phyloP scores from a whole-genome alignment of 2,329 filamentous ascomycete species.

The Alternaria infectoria region DNA sequence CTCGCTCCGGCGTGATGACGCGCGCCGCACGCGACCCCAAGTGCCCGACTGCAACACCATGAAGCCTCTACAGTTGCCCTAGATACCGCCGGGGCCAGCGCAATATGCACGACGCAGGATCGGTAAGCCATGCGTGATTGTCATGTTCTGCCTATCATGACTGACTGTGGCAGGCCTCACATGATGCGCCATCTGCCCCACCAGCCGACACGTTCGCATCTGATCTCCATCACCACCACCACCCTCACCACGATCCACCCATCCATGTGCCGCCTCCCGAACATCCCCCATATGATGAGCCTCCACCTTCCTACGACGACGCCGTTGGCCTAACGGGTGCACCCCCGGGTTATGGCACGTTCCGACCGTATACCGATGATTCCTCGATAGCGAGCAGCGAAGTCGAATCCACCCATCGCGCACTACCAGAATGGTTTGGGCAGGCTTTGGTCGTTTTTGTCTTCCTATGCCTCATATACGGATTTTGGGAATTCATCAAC shows the following conservation, averaged over 20 bases:
- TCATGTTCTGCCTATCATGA: not conserved
- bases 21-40: conserved; percentile 17
- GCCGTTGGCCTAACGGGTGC: conserved; percentile 29
- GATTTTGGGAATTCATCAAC: conserved; percentile 38
- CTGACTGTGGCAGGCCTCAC: conserved; percentile 6
- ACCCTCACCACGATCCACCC: conserved; percentile 17
- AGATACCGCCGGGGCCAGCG: not conserved
- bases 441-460: conserved; percentile 34
- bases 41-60: conserved; percentile 8
- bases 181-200: conserved; percentile 18
- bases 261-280: not conserved
- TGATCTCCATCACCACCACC: not conserved
- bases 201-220: not conserved
- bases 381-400: conserved; percentile 41
- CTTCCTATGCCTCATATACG: conserved; percentile 39
- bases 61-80: not conserved
- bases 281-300: conserved; percentile 26
- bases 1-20: conserved; percentile 10
- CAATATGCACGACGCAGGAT: conserved; percentile 19
- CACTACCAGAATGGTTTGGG: conserved; percentile 38
- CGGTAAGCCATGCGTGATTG: not conserved
- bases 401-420: conserved; percentile 27
- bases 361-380: conserved; percentile 35
- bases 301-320: conserved; percentile 45
- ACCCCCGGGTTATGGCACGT: conserved; percentile 41